A percentile compares a stretch with the other conserved stretches of the same genome.
Conservation (phyloP, 2,329 filamentous ascomycete species). For the Furcasterigmium furcatum region DNA sequence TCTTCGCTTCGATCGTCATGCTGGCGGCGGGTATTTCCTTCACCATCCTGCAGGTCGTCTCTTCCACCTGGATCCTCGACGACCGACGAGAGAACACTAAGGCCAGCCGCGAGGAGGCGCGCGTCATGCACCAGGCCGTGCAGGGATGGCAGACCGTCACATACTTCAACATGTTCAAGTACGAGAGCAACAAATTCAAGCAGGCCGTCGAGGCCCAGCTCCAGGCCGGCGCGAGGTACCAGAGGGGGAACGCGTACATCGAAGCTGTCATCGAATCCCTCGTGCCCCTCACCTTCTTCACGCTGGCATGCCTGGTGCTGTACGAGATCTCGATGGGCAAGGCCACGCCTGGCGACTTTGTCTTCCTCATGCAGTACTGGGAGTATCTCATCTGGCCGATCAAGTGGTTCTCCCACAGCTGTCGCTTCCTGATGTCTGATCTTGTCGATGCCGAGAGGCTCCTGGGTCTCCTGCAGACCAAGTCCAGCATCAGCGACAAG, state of each 20-base stretch:
- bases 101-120: constrained; percentile 43
- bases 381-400: constrained; percentile 34
- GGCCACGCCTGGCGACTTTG: constrained; percentile 56
- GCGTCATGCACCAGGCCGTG: constrained; percentile 54
- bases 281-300: constrained; percentile 37
- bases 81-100: constrained; percentile 32
- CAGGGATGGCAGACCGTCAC: constrained; percentile 58
- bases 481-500: constrained; percentile 50
- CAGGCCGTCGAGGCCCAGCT: constrained; percentile 19
- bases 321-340: constrained; percentile 46
- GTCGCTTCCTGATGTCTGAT: constrained; percentile 23
- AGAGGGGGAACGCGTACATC: constrained; percentile 14
- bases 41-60: constrained; percentile 19
- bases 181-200: constrained; percentile 22
- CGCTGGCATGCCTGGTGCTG: constrained; percentile 36
- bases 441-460: constrained; percentile 65
- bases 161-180: constrained; percentile 32
- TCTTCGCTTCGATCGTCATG: constrained; percentile 47
- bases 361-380: constrained; percentile 67
- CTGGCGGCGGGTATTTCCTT: constrained; percentile 14
- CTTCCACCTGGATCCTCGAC: constrained; percentile 32
- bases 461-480: constrained; percentile 52
- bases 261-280: constrained; percentile 31
- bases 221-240: constrained; percentile 14
- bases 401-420: constrained; percentile 21